These are phyloP conservation scores for Blepharisma japonicum DNA, from an alignment of 73 alveolate species.

Conservation along the genomic window DNA sequence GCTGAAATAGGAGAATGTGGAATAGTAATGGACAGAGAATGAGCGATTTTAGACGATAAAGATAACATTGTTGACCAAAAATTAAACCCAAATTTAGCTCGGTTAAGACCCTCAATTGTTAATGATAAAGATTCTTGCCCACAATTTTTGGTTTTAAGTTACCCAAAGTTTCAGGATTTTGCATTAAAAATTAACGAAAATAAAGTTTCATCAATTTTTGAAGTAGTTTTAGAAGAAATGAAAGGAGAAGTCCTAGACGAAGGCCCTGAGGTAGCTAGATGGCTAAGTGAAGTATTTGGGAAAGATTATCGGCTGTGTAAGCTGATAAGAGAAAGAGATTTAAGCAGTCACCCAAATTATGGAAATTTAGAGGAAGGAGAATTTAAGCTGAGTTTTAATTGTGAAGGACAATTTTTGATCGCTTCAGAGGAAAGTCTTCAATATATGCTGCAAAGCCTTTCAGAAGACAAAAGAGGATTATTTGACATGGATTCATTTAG, in stretches of 20 bases:
- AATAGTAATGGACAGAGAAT: background rate
- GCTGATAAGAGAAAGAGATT: background rate
- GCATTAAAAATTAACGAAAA: background rate
- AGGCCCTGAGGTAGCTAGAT: background rate
- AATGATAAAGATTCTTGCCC: background rate
- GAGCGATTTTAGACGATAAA: background rate
- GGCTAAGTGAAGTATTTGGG: background rate
- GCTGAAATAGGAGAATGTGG: constrained; percentile 7
- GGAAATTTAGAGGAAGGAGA: background rate
- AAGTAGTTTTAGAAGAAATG: background rate
- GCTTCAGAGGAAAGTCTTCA: constrained; percentile 4
- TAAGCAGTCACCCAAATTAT: background rate
- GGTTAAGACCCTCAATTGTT: background rate
- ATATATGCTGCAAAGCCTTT: background rate
- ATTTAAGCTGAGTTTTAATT: background rate
- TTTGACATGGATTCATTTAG: background rate
- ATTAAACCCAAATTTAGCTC: background rate
- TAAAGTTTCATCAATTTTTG: background rate
- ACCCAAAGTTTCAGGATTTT: background rate
- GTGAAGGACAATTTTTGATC: constrained; percentile 23
- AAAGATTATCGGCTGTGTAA: background rate
- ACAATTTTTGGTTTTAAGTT: background rate
- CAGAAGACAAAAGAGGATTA: background rate
- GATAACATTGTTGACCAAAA: background rate
- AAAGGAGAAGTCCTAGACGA: background rate